These are phyloP conservation scores for Exophiala mesophila DNA, from an alignment of 2,329 filamentous ascomycete genomes.

Conservation along the genomic window DNA sequence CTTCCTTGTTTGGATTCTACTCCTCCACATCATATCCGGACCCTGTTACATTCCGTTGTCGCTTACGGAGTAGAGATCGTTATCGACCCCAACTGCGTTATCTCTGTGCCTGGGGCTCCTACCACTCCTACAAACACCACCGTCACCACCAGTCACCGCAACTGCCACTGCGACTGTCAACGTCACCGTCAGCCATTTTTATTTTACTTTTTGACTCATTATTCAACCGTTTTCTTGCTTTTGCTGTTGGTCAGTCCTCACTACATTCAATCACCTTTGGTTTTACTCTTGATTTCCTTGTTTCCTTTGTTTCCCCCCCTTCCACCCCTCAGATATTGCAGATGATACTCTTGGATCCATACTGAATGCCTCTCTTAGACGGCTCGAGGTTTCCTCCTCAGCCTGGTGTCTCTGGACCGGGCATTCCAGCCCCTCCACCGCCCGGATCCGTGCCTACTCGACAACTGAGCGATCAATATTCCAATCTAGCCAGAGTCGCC, in stretches of 20 bases:
- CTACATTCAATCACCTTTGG: too few relatives aligned
- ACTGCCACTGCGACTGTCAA: too few relatives aligned
- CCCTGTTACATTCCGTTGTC: too few relatives aligned
- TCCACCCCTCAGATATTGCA: neutral
- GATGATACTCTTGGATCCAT: slow-evolving; percentile 1
- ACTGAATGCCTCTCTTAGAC: slow-evolving; percentile 24
- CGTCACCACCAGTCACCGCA: too few relatives aligned
- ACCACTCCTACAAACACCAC: too few relatives aligned
- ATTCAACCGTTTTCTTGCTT: neutral
- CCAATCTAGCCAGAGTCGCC: slow-evolving; percentile 18
- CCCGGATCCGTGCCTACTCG: slow-evolving; percentile 6
- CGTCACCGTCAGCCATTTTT: too few relatives aligned
- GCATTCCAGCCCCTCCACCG: slow-evolving; percentile 3
- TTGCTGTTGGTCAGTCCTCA: neutral
- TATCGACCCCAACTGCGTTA: too few relatives aligned
- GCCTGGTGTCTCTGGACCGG: neutral
- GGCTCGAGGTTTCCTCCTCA: slow-evolving; percentile 12
- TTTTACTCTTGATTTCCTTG: neutral
- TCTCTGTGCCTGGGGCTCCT: too few relatives aligned
- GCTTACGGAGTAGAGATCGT: too few relatives aligned
- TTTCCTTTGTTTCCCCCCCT: slow-evolving; percentile 1
- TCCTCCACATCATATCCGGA: too few relatives aligned
- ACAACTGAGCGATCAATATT: slow-evolving; percentile 19
- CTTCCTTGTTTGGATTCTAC: too few relatives aligned
- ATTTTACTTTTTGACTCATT: slow-evolving; percentile 1